A percentile compares a stretch with the other conserved stretches of the same genome.
phyloP scores from a whole-genome alignment of 768 basidiomycete species.

The Phallus indusiatus region DNA sequence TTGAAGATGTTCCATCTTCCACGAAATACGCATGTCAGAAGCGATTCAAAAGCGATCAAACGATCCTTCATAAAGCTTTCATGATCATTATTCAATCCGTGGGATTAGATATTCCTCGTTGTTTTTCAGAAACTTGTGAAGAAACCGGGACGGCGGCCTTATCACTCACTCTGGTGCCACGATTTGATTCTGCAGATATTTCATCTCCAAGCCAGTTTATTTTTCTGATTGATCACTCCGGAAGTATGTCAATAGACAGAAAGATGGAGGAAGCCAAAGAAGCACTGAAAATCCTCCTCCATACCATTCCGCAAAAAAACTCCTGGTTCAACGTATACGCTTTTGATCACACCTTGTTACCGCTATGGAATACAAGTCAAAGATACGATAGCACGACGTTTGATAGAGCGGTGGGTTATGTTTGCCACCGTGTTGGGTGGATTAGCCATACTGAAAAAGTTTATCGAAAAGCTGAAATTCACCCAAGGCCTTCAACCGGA shows the following conservation, averaged over 20 bases:
- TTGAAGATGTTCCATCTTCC: conserved; percentile 21
- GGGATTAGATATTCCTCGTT: conserved; percentile 43
- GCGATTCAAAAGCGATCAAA: conserved; percentile 29
- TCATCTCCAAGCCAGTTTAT: conserved; percentile 41
- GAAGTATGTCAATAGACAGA: conserved; percentile 35
- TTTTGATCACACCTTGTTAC: conserved; percentile 28
- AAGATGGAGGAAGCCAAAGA: conserved; percentile 39
- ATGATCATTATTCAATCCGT: conserved; percentile 39
- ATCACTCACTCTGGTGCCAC: conserved; percentile 48
- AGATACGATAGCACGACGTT: conserved; percentile 24
- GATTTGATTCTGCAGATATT: conserved; percentile 33
- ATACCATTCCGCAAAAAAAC: conserved; percentile 34
- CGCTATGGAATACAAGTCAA: conserved; percentile 29
- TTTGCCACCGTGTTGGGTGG: not conserved
- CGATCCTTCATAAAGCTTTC: conserved; percentile 40
- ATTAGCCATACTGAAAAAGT: not conserved
- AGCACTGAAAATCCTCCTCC: conserved; percentile 37
- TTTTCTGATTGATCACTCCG: conserved; percentile 51
- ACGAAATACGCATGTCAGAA: conserved; percentile 32
- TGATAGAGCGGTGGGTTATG: conserved; percentile 23
- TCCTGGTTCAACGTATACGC: conserved; percentile 50
- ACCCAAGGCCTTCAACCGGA: conserved; percentile 27
- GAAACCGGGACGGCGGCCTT: conserved; percentile 32
- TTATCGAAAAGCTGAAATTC: conserved; percentile 21
- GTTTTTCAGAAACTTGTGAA: conserved; percentile 38